A percentile compares a stretch with the other conserved stretches of the same genome.
These are phyloP conservation scores for Penicillium sp. DNA, from an alignment of 2,329 filamentous ascomycete genomes.

Conservation along the genomic window DNA sequence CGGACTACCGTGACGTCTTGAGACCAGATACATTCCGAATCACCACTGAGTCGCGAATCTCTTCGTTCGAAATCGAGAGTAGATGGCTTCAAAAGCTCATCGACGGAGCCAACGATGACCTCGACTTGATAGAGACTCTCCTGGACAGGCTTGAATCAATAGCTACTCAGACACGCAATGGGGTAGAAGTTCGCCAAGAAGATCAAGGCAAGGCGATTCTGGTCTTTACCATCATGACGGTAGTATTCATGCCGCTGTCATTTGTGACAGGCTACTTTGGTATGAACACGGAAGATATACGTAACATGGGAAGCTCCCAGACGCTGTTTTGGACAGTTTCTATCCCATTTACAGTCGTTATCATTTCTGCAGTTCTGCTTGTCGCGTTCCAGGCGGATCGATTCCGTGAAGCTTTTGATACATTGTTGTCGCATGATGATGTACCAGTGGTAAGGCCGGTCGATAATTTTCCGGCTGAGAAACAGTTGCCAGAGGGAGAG, in stretches of 20 bases:
- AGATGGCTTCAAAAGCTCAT: background rate
- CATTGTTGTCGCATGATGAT: background rate
- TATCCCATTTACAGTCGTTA: background rate
- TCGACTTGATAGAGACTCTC: background rate
- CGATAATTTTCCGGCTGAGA: background rate
- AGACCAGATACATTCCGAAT: background rate
- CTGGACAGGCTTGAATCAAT: background rate
- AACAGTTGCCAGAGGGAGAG: background rate
- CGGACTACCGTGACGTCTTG: background rate
- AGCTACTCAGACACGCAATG: background rate
- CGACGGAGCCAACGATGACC: background rate
- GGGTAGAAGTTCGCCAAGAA: background rate
- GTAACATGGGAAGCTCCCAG: slow-evolving; percentile 18
- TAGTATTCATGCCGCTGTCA: slow-evolving; percentile 33
- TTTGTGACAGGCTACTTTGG: slow-evolving; percentile 35
- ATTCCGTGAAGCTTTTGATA: background rate
- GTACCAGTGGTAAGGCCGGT: background rate
- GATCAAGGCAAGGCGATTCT: slow-evolving; percentile 24
- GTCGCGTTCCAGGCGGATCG: background rate
- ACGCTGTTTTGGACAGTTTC: slow-evolving; percentile 24
- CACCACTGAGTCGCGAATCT: background rate
- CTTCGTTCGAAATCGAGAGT: background rate
- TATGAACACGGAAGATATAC: slow-evolving; percentile 31
- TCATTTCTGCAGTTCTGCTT: background rate
- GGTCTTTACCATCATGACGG: slow-evolving; percentile 33